A percentile compares a stretch with the other conserved stretches of the same genome.
Conservation (phyloP, 176 grass and related monocot genomes). For the Poa pratensis region DNA sequence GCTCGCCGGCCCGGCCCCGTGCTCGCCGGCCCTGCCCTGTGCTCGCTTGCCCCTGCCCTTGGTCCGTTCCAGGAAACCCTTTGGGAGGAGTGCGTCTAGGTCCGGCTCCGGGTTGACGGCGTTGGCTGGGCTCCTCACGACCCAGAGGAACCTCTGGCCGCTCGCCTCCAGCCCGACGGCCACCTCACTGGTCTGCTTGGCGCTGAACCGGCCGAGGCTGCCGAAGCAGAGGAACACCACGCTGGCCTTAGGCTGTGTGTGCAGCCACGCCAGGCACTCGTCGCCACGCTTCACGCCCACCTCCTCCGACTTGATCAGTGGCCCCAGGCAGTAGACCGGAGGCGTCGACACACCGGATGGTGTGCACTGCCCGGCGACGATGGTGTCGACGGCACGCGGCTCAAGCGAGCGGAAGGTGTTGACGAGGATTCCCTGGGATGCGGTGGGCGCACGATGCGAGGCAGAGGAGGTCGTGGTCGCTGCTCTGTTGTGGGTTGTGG, state of each 20-base stretch:
- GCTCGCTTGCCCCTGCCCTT: slow-evolving; percentile 15
- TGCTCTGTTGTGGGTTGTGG: no score
- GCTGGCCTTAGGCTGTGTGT: slow-evolving; percentile 43
- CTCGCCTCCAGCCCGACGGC: slow-evolving; percentile 61
- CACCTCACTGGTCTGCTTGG: slow-evolving; percentile 53
- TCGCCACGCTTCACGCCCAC: slow-evolving; percentile 24
- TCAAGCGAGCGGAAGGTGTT: slow-evolving; percentile 70
- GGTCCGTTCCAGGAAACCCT: slow-evolving; percentile 60
- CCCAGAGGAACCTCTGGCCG: slow-evolving; percentile 69
- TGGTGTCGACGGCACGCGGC: slow-evolving; percentile 44
- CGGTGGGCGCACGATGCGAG: no score
- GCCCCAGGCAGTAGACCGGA: slow-evolving; percentile 55
- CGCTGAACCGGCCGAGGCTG: slow-evolving; percentile 54
- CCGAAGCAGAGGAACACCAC: slow-evolving; percentile 78
- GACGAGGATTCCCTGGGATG: slow-evolving; percentile 50
- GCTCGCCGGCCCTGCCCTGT: no score
- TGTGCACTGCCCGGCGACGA: slow-evolving; percentile 39
- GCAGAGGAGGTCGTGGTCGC: no score
- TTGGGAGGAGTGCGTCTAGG: slow-evolving; percentile 51
- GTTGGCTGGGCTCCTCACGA: slow-evolving; percentile 44
- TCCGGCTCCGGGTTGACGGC: slow-evolving; percentile 33
- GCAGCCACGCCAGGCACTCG: slow-evolving; percentile 61
- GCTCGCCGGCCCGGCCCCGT: no score
- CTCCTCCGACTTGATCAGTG: slow-evolving; percentile 63
- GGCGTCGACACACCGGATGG: slow-evolving; percentile 34